Conservation (phyloP, 768 basidiomycete genomes). For the Rhizopogon rudus region DNA sequence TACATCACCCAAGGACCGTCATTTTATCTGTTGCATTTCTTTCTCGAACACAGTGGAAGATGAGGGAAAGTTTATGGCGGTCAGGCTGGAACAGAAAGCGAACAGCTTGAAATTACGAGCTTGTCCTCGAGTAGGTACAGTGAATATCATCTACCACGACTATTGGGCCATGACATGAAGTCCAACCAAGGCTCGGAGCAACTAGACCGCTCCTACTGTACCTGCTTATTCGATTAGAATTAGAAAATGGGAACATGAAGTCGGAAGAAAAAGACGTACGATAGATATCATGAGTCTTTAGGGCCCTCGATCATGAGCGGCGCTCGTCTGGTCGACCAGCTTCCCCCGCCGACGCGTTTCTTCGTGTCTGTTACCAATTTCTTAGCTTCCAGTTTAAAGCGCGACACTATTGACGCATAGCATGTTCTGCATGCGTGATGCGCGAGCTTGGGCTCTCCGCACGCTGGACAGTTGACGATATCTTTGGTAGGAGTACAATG, state of each 20-base stretch:
- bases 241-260: neutral
- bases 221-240: neutral
- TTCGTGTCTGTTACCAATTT: neutral
- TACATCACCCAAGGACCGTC: neutral
- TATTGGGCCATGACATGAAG: neutral
- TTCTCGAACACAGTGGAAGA: too few relatives aligned
- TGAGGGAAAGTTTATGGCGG: neutral
- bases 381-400: slow-evolving; percentile 16
- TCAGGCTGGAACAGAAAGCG: neutral
- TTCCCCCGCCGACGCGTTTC: slow-evolving; percentile 3
- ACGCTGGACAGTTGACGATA: slow-evolving; percentile 86
- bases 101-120: neutral
- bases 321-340: neutral
- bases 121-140: neutral
- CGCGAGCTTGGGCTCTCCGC: slow-evolving; percentile 82
- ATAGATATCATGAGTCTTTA: neutral
- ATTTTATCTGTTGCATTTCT: neutral
- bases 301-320: slow-evolving; percentile 2
- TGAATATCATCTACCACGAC: neutral
- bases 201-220: neutral
- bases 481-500: slow-evolving; percentile 40
- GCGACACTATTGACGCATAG: slow-evolving; percentile 38
- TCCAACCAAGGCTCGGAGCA: neutral
- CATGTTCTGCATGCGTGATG: slow-evolving; percentile 85
- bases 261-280: neutral